Base-by-base conservation (phyloP, 805 yeast genomes). In the Ogataea siamensis region DNA sequence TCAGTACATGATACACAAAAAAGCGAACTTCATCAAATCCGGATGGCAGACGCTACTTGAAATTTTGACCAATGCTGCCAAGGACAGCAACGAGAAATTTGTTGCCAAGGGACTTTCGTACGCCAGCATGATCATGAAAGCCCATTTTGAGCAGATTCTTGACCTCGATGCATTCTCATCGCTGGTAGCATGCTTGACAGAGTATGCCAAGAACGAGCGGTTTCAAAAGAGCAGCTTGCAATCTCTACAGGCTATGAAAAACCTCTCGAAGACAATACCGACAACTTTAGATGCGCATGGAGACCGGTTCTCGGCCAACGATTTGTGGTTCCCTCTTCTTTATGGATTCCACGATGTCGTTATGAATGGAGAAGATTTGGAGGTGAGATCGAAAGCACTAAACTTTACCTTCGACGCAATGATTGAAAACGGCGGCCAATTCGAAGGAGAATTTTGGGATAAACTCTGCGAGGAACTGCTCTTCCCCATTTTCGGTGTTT, bases 41-140 rank as follows among this genome's bases (percentile, higher is more conserved):
- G 99, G 99, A 31, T 93, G 99, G 99, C 77, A 76, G 43, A 80
- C 98, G 0, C 80, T 94, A 37, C 78, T 93, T 53, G 83, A 79
- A 17, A 83, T 87, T 2, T 74, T 91, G 46, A 76, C 81, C 5
- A 79, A 73, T 35, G 87, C 94, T 5, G 91, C 95, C 3, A 67
- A 65, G 32, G 80, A 75, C 14, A 63, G 66, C 19, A 68, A 70
- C 39, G 88, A 80, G 48, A 50, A 70, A 5, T 66, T 84, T 43
- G 89, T 87, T 0, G 55, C 64, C 28, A 78, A 78, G 42, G 79
- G 89, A 0, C 83, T 73, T 57, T 73, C 76, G 19, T 70, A 83
- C 55, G 76, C 82, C 4, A 74, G 73, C 41, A 68, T 73, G 57
- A 79, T 88, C 21, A 77, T 76, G 46, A 71, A 68, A 31, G 78